Evolutionary conservation across 2,329 filamentous ascomycete species (phyloP), one percentile per base, ranked within the genome.

Genomic region (Setomelanomma holmii): DNA sequence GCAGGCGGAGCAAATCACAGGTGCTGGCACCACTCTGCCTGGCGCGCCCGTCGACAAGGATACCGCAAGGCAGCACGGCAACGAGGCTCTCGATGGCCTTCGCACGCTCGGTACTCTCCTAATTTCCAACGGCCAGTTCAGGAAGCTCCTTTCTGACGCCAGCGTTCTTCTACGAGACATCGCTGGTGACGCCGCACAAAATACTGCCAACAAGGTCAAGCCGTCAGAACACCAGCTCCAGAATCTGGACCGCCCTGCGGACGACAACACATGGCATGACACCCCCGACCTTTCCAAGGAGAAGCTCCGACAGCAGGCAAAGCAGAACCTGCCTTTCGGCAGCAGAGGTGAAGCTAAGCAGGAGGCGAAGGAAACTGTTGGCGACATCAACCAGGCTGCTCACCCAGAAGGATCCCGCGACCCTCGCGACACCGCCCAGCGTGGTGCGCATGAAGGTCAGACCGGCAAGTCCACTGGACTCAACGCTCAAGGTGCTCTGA

Each of bases 41-140:
- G 80, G 82, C 49, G 83, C 85, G 1, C 89, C 91, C 0, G 66
- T 96, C 41, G 84, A 86, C 70, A 96, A 91, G 79, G 87, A 90
- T 1, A 83, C 84, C 1, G 90, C 90, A 21, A 86, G 89, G 77
- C 88, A 93, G 71, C 91, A 99, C 72, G 91, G 89, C 35, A 86
- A 95, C 58, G 84, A 93, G 73, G 91, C 89, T 1, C 80, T 96
- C 7, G 86, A 96, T 59, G 95, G 93, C 21, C 78, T 99, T 39
- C 88, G 91, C 64, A 96, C 91, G 3, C 81, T 99, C 1, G 95
- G 93, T 45, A 93, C 89, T 16, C 82, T 99, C 51, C 80, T 98
- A 66, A 89, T 98, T 68, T 96, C 93, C 66, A 99, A 99, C 67
- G 95, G 95, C 61, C 93, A 98, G 74, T 97, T 96, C 82, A 86